These are phyloP conservation scores for Phaseolus lunatus DNA, from an alignment of 306 rosid species.

Conservation along the genomic window DNA sequence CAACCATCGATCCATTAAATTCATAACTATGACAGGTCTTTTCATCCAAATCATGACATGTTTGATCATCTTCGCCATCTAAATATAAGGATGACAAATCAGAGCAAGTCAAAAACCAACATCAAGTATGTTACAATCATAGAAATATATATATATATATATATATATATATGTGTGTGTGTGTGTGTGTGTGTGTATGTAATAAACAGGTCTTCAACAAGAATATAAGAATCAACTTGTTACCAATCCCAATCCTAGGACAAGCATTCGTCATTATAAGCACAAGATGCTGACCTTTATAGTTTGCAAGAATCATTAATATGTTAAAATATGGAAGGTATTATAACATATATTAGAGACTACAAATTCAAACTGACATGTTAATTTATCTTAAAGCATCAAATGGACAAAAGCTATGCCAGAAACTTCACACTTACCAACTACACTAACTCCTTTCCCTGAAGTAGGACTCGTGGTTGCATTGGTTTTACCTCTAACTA, in stretches of 20 bases:
- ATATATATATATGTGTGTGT: fast-evolving
- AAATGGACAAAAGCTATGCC: conserved; percentile 3
- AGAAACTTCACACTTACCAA: conserved; percentile 47
- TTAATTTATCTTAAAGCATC: conserved; percentile 17
- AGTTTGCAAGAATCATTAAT: neutral
- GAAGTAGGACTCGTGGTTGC: conserved; percentile 32
- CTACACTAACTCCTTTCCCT: conserved; percentile 38
- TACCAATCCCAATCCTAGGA: neutral
- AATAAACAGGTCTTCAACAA: conserved; percentile 3
- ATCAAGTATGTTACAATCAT: conserved; percentile 15
- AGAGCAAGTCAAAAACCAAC: conserved; percentile 42
- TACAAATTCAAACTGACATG: conserved; percentile 15
- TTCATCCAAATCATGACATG: conserved; percentile 49
- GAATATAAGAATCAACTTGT: conserved; percentile 30
- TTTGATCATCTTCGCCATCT: conserved; percentile 53
- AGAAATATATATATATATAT: neutral
- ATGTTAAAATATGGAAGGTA: neutral
- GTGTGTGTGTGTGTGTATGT: neutral
- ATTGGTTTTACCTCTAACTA: conserved; percentile 31
- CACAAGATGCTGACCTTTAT: neutral
- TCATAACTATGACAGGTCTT: conserved; percentile 54
- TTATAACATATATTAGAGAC: neutral
- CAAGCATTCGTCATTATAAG: neutral
- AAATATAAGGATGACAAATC: conserved; percentile 37
- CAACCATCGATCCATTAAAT: conserved; percentile 56